Evolutionary conservation across 2,329 filamentous ascomycete species (phyloP).

Genomic region (Pseudogymnoascus sp.): DNA sequence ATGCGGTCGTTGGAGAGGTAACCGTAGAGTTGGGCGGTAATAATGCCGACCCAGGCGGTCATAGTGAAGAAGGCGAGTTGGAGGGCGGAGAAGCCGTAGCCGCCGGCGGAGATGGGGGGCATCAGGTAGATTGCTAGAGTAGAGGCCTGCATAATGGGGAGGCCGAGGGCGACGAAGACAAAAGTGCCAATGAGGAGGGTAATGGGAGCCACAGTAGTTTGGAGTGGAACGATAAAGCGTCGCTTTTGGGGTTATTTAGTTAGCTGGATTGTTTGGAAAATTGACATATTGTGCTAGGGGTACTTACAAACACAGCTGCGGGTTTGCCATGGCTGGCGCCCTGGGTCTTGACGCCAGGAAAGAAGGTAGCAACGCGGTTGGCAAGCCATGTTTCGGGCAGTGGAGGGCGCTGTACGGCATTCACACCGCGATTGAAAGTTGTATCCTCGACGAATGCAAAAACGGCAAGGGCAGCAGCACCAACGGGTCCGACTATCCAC

Average conservation of each 20-base stretch:
- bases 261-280: not conserved
- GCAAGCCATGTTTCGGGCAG: slow-evolving; percentile 20
- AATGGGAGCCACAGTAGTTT: slow-evolving; percentile 22
- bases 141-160: slow-evolving; percentile 21
- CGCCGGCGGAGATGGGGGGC: slow-evolving; percentile 29
- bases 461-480: slow-evolving; percentile 29
- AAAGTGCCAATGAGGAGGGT: slow-evolving; percentile 33
- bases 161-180: slow-evolving; percentile 20
- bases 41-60: slow-evolving; percentile 34
- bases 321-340: not conserved
- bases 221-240: slow-evolving; percentile 17
- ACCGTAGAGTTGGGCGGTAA: slow-evolving; percentile 31
- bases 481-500: slow-evolving; percentile 35
- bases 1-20: slow-evolving; percentile 33
- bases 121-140: slow-evolving; percentile 30
- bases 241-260: slow-evolving; percentile 17
- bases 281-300: rapidly evolving
- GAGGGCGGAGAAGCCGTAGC: slow-evolving; percentile 35
- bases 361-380: slow-evolving; percentile 27
- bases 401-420: slow-evolving; percentile 19
- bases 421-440: slow-evolving; percentile 25
- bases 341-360: slow-evolving; percentile 21
- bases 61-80: slow-evolving; percentile 35
- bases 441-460: slow-evolving; percentile 35
- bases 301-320: not conserved